phyloP scores from a whole-genome alignment of 2,329 filamentous ascomycete genomes.

The Penicillium sp. region DNA sequence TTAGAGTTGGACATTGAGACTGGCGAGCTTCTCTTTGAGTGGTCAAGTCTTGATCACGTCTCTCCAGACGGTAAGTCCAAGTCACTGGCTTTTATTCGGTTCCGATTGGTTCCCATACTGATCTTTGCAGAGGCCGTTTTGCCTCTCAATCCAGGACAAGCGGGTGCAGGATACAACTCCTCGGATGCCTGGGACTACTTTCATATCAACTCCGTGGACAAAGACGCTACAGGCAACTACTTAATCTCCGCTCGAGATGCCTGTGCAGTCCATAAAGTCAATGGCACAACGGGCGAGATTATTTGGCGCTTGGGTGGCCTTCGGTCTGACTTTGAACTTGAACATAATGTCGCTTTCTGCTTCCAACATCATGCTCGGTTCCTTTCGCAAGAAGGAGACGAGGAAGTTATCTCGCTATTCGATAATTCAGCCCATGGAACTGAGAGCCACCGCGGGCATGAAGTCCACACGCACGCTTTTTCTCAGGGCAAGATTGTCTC shows the following conservation, averaged over 20 bases:
- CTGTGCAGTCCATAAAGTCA: constrained; percentile 46
- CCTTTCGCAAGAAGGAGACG: constrained; percentile 41
- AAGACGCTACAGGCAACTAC: constrained; percentile 41
- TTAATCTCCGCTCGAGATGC: constrained; percentile 46
- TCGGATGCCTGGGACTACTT: constrained; percentile 48
- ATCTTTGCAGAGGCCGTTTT: constrained; percentile 41
- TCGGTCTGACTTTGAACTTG: constrained; percentile 41
- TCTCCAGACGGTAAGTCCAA: constrained; percentile 42
- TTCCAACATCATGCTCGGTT: constrained; percentile 50
- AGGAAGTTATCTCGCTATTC: constrained; percentile 50
- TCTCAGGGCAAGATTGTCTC: constrained; percentile 44
- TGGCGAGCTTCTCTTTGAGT: constrained; percentile 54
- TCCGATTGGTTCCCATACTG: background rate
- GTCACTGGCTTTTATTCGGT: too few relatives aligned
- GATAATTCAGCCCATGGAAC: constrained; percentile 49
- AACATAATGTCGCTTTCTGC: constrained; percentile 43
- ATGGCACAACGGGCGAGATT: constrained; percentile 43
- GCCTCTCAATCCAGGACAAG: constrained; percentile 45
- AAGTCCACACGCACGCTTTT: constrained; percentile 37
- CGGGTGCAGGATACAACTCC: constrained; percentile 34
- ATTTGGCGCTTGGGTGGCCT: constrained; percentile 47
- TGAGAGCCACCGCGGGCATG: constrained; percentile 28
- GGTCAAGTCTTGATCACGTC: constrained; percentile 54
- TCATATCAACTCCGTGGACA: constrained; percentile 46
- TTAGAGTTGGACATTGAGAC: constrained; percentile 47